These are phyloP conservation scores for Salix arbutifolia DNA, from an alignment of 345 rosid genomes.

Conservation along the genomic window DNA sequence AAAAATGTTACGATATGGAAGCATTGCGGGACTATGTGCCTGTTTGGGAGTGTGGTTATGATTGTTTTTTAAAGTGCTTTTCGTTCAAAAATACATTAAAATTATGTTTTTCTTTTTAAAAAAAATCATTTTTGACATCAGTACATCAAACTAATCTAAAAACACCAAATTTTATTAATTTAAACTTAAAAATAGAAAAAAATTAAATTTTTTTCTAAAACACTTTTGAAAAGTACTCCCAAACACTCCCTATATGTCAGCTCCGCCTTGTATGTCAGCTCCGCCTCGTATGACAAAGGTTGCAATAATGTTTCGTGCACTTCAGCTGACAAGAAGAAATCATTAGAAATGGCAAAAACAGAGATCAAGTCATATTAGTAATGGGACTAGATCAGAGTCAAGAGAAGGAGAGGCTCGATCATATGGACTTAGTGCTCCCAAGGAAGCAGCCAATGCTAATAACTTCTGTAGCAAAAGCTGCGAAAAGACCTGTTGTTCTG, in stretches of 20 bases:
- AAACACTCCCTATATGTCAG: no score
- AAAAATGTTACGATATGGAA: constrained; percentile 53
- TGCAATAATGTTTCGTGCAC: constrained; percentile 62
- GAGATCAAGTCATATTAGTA: constrained; percentile 63
- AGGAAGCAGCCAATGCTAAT: constrained; percentile 66
- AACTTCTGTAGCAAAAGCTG: constrained; percentile 48
- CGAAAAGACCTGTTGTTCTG: constrained; percentile 61
- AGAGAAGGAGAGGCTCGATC: constrained; percentile 71
- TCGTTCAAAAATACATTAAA: no score
- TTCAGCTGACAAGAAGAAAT: constrained; percentile 42
- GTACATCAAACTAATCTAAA: no score
- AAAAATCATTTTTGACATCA: no score
- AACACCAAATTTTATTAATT: no score
- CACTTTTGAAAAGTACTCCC: no score
- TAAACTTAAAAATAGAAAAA: no score
- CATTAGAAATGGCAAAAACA: constrained; percentile 44
- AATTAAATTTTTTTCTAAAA: no score
- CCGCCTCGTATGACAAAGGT: constrained; percentile 47
- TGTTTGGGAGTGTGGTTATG: no score
- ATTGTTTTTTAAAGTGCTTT: no score
- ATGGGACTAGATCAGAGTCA: constrained; percentile 85
- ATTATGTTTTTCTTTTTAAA: no score
- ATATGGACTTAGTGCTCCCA: constrained; percentile 59
- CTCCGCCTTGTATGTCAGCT: no score
- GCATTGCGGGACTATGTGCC: constrained; percentile 53